Evolutionary conservation across 257 asterid species (phyloP).

Genomic region (Datura wrightii): DNA sequence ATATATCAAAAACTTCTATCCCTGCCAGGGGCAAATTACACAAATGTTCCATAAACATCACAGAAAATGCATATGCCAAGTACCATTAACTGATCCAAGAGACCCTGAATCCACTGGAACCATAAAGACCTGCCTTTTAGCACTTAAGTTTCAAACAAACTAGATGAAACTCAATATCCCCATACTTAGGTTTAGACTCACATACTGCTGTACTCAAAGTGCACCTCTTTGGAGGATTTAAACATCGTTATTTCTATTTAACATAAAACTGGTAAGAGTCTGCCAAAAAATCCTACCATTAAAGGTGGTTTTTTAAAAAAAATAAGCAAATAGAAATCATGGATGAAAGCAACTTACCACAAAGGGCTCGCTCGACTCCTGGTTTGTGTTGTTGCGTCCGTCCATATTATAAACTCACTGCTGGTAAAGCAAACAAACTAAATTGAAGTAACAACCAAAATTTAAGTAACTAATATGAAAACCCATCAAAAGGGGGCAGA

Average conservation of each 20-base stretch:
- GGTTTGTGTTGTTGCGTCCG: neutral
- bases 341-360: neutral
- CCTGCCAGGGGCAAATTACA: neutral
- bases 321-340: neutral
- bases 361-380: constrained; percentile 29
- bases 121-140: neutral
- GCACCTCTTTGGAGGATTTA: neutral
- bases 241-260: neutral
- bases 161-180: neutral
- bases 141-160: constrained; percentile 11
- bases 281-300: neutral
- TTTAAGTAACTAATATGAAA: neutral
- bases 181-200: neutral
- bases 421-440: neutral
- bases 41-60: neutral
- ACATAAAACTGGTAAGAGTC: neutral
- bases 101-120: neutral
- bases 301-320: neutral
- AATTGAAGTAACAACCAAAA: neutral
- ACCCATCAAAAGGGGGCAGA: neutral
- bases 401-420: constrained; percentile 31
- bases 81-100: constrained; percentile 4
- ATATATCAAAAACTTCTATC: neutral
- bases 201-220: neutral
- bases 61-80: neutral